Conservation (phyloP, 1,284 basidiomycete genomes). For the Malassezia pachydermatis region DNA sequence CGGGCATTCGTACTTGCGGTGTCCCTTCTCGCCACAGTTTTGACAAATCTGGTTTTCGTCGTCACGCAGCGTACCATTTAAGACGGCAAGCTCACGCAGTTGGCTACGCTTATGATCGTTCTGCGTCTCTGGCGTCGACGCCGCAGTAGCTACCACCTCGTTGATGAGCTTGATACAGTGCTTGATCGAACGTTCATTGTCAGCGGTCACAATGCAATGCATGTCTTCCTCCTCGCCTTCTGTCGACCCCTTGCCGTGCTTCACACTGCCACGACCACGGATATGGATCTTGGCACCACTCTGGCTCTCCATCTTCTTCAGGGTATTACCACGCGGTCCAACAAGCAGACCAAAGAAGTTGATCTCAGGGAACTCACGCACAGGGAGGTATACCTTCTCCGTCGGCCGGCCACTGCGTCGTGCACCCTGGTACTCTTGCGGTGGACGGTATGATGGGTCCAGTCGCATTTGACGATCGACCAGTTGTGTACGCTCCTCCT, state of each 20-base stretch:
- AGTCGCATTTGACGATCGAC: slow-evolving; percentile 93
- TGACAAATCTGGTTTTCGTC: slow-evolving; percentile 99
- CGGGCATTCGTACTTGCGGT: slow-evolving; percentile 48
- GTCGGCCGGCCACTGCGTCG: slow-evolving; percentile 66
- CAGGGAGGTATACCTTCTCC: slow-evolving; percentile 97
- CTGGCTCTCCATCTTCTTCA: slow-evolving; percentile 99
- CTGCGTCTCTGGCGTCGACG: slow-evolving; percentile 95
- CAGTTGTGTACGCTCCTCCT: slow-evolving; percentile 85
- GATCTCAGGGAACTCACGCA: slow-evolving; percentile 99
- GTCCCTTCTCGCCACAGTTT: slow-evolving; percentile 82
- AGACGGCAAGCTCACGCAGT: slow-evolving; percentile 87
- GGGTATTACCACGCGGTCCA: slow-evolving; percentile 91
- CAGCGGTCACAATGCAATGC: slow-evolving; percentile 91
- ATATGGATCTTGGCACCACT: slow-evolving; percentile 98
- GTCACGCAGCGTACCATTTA: slow-evolving; percentile 97
- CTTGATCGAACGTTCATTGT: slow-evolving; percentile 80
- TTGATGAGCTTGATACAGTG: slow-evolving; percentile 90
- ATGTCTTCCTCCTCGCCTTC: slow-evolving; percentile 91
- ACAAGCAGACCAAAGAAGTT: slow-evolving; percentile 98
- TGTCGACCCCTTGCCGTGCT: slow-evolving; percentile 90
- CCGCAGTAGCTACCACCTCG: slow-evolving; percentile 94
- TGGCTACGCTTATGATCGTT: slow-evolving; percentile 99
- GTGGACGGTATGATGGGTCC: slow-evolving; percentile 92
- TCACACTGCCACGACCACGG: slow-evolving; percentile 93
- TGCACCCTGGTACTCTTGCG: slow-evolving; percentile 71